Conservation (phyloP, 2,329 filamentous ascomycete species). For the Aureobasidium sp. region DNA sequence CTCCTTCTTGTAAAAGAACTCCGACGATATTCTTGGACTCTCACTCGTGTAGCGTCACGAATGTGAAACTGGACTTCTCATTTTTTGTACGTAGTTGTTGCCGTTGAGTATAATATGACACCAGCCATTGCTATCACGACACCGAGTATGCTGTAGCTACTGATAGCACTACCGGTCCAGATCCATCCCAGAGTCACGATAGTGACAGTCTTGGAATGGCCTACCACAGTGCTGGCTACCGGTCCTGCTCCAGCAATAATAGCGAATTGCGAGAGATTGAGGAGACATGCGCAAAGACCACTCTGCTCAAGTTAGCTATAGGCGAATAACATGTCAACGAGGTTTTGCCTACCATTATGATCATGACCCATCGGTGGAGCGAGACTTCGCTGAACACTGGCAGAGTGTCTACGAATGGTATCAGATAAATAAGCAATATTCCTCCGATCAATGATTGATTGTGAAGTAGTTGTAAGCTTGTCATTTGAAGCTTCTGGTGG, state of each 20-base stretch:
- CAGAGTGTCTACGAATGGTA: constrained; percentile 59
- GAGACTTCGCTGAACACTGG: constrained; percentile 50
- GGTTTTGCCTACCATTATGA: constrained; percentile 43
- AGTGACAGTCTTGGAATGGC: constrained; percentile 30
- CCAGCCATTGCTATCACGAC: constrained; percentile 28
- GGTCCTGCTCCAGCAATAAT: constrained; percentile 30
- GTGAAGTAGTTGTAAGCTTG: constrained; percentile 62
- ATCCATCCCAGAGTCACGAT: constrained; percentile 30
- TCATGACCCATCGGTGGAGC: constrained; percentile 36
- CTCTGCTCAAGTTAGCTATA: constrained; percentile 38
- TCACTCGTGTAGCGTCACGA: too few relatives aligned
- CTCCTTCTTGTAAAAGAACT: not conserved
- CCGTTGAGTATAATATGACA: constrained; percentile 24
- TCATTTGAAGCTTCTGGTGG: constrained; percentile 58
- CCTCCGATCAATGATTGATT: constrained; percentile 61
- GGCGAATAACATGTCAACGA: not conserved
- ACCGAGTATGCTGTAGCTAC: constrained; percentile 25
- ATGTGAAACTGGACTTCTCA: not conserved
- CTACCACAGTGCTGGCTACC: constrained; percentile 30
- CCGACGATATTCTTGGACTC: too few relatives aligned
- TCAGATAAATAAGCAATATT: constrained; percentile 57
- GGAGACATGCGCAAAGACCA: constrained; percentile 55
- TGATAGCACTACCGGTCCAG: constrained; percentile 22
- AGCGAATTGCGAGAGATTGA: constrained; percentile 44
- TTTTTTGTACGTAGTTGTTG: constrained; percentile 1